Evolutionary conservation across 2,329 filamentous ascomycete species (phyloP).

Genomic region (Ilyonectria robusta): DNA sequence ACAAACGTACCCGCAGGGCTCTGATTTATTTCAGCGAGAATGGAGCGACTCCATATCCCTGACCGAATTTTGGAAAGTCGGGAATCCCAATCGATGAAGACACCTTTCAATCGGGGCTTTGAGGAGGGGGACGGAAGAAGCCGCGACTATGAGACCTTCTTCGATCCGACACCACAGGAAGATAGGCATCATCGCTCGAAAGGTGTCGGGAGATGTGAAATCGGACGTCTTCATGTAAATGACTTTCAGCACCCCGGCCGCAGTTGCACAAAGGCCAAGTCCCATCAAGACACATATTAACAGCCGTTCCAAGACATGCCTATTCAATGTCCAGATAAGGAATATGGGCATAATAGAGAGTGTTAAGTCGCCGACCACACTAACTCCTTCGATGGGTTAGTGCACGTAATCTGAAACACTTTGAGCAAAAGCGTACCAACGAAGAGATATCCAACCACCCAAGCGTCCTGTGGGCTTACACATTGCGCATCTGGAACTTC

Average conservation of each 20-base stretch:
- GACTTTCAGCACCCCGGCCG: slow-evolving; percentile 6
- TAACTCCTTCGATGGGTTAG: slow-evolving; percentile 1
- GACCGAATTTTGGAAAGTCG: too few species aligned
- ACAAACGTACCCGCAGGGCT: too few species aligned
- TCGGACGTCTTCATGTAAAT: slow-evolving; percentile 17
- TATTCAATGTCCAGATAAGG: slow-evolving; percentile 12
- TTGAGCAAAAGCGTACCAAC: not conserved
- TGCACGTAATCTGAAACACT: not conserved
- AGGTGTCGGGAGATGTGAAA: slow-evolving; percentile 1
- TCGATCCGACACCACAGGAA: slow-evolving; percentile 20
- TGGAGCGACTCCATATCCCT: too few species aligned
- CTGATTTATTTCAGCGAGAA: too few species aligned
- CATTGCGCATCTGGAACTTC: not conserved
- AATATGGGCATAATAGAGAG: slow-evolving; percentile 16
- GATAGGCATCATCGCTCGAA: slow-evolving; percentile 4
- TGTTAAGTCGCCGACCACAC: slow-evolving; percentile 11
- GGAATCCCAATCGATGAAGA: slow-evolving; percentile 3
- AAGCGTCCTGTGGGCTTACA: not conserved
- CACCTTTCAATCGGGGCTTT: slow-evolving; percentile 12
- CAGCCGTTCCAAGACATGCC: slow-evolving; percentile 5
- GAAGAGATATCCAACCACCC: slow-evolving; percentile 11
- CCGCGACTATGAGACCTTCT: slow-evolving; percentile 8
- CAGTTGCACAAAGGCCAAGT: slow-evolving; percentile 12
- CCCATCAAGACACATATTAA: slow-evolving; percentile 14
- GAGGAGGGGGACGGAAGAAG: slow-evolving; percentile 18